Evolutionary conservation across 306 rosid species (phyloP).

Genomic region (Fragaria vesca): DNA sequence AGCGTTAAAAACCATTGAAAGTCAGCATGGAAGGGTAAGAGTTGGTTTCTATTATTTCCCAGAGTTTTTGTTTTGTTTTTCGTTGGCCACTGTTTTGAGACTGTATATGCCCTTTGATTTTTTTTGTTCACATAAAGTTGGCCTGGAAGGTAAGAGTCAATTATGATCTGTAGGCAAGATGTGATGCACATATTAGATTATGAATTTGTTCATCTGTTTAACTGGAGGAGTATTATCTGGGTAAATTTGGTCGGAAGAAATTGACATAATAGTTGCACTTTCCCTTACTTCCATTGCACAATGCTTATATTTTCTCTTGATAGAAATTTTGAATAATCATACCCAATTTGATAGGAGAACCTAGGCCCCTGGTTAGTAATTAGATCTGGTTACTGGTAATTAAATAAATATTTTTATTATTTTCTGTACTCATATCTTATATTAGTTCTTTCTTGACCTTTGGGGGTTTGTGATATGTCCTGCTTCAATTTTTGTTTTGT

Average conservation of each 20-base stretch:
- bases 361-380: too few relatives aligned
- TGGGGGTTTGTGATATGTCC: neutral
- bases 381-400: neutral
- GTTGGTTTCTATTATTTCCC: neutral
- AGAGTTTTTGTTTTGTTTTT: neutral
- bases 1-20: conserved; percentile 53
- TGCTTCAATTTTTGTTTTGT: neutral
- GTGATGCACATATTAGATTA: neutral
- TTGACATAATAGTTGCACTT: neutral
- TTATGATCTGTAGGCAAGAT: neutral
- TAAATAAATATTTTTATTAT: neutral
- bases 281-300: neutral
- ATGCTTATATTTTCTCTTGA: neutral
- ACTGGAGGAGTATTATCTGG: neutral
- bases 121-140: neutral
- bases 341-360: neutral
- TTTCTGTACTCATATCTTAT: neutral
- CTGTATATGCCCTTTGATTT: neutral
- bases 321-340: too few relatives aligned
- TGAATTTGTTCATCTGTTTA: neutral
- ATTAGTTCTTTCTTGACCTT: neutral
- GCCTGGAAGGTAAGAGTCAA: neutral
- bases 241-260: neutral
- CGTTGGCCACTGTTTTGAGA: neutral
- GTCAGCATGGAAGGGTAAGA: conserved; percentile 78